Evolutionary conservation across 495 filamentous ascomycete genomes (phyloP).

Genomic region (Umbilicaria muhlenbergii): DNA sequence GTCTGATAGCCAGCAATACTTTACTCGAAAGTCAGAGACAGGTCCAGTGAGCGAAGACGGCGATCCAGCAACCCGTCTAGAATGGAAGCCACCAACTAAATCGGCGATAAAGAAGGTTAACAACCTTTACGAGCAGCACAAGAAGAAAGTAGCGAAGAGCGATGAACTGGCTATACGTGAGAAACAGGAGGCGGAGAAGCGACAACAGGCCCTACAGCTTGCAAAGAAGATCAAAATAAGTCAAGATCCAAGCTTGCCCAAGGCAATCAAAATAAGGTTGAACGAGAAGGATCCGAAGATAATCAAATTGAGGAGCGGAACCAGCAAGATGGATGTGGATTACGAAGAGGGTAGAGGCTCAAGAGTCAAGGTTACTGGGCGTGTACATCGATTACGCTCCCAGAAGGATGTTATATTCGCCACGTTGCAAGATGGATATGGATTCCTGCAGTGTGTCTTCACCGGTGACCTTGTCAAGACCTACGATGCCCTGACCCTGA

Average conservation of each 20-base stretch:
- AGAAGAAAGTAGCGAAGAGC: constrained; percentile 64
- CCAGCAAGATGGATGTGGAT: constrained; percentile 17
- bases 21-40: constrained; percentile 51
- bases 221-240: constrained; percentile 76
- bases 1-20: constrained; percentile 42
- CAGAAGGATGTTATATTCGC: constrained; percentile 87
- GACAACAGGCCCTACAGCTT: constrained; percentile 53
- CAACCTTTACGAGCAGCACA: constrained; percentile 52
- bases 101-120: constrained; percentile 69
- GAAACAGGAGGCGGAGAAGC: constrained; percentile 55
- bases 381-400: constrained; percentile 67
- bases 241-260: constrained; percentile 67
- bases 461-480: constrained; percentile 75
- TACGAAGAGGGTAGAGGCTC: constrained; percentile 28
- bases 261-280: constrained; percentile 60
- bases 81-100: constrained; percentile 74
- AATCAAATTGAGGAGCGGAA: constrained; percentile 46
- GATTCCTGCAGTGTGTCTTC: constrained; percentile 77
- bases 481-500: constrained; percentile 80
- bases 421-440: constrained; percentile 77
- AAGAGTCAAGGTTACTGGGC: constrained; percentile 67
- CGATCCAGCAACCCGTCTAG: constrained; percentile 35
- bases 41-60: constrained; percentile 45
- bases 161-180: constrained; percentile 51
- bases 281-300: constrained; percentile 40